These are phyloP conservation scores for Fallopia convolvulus DNA, from an alignment of 148 eudicot genomes.

Conservation along the genomic window DNA sequence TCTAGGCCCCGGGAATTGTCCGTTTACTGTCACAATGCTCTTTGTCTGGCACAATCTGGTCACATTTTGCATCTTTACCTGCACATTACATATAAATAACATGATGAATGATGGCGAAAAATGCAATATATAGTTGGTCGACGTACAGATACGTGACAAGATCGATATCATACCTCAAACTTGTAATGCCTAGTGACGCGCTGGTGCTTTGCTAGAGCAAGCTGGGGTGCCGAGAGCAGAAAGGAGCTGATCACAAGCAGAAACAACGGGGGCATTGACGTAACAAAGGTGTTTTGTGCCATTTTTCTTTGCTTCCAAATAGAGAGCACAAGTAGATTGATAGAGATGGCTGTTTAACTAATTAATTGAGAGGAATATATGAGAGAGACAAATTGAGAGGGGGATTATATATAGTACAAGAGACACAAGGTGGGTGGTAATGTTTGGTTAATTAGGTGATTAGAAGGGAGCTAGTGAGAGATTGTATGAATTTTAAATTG, in stretches of 20 bases:
- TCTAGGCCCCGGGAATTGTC: conserved; percentile 23
- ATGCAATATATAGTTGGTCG: background rate
- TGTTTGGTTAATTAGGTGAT: conserved; percentile 1
- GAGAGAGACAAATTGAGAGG: background rate
- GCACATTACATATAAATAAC: background rate
- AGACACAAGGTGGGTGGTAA: background rate
- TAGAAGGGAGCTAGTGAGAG: background rate
- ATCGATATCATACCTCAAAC: background rate
- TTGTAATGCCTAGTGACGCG: background rate
- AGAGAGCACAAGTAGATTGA: background rate
- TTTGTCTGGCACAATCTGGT: conserved; percentile 22
- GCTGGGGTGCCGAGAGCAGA: background rate
- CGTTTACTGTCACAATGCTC: conserved; percentile 21
- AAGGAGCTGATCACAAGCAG: background rate
- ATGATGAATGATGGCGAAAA: no score
- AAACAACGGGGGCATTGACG: background rate
- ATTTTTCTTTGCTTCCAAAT: background rate
- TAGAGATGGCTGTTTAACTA: background rate
- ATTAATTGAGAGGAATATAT: background rate
- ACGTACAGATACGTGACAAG: background rate
- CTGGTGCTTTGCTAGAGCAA: background rate
- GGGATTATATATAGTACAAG: conserved; percentile 2
- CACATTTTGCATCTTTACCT: conserved; percentile 17
- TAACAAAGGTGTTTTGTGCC: background rate
- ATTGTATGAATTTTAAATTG: no score